phyloP scores from a whole-genome alignment of 2,329 filamentous ascomycete genomes.

The Thielaviopsis punctulata region DNA sequence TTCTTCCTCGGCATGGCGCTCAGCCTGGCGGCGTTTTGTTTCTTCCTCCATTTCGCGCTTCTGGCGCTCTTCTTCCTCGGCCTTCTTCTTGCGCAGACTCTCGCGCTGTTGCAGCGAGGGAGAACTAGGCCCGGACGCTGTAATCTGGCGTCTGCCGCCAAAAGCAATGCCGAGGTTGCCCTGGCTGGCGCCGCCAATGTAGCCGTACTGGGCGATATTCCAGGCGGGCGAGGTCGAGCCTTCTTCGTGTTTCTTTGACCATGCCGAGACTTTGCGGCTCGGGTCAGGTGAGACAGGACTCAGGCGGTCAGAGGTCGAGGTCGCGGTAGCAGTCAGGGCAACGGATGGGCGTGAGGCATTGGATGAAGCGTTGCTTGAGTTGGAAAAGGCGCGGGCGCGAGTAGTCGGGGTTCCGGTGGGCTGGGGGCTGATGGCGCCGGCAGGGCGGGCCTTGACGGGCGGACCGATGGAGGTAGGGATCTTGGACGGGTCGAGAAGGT shows the following conservation, averaged over 20 bases:
- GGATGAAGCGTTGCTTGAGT: conserved; percentile 41
- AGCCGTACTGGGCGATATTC: conserved; percentile 98
- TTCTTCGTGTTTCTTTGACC: conserved; percentile 77
- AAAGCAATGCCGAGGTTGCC: conserved; percentile 89
- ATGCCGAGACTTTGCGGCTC: conserved; percentile 44
- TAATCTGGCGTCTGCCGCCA: conserved; percentile 83
- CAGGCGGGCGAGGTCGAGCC: conserved; percentile 71
- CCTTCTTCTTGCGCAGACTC: conserved; percentile 39
- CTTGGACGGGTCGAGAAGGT: conserved; percentile 51
- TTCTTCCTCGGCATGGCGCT: conserved; percentile 42
- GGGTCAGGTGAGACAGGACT: conserved; percentile 37
- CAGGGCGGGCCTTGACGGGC: conserved; percentile 32
- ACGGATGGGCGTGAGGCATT: conserved; percentile 26
- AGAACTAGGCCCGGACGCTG: conserved; percentile 59
- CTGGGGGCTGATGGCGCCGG: conserved; percentile 46
- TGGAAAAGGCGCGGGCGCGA: conserved; percentile 32
- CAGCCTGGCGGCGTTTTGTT: conserved; percentile 27
- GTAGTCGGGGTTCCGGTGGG: conserved; percentile 36
- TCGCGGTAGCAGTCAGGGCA: conserved; percentile 33
- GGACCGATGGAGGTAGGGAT: conserved; percentile 67
- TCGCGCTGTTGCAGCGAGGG: conserved; percentile 77
- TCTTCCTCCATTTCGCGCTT: conserved; percentile 36
- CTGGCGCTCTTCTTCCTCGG: conserved; percentile 42
- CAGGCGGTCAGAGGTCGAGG: conserved; percentile 36
- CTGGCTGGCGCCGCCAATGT: conserved; percentile 93